Evolutionary conservation across 352 stramenopile species (phyloP).

Genomic region (Phytophthora sp.): DNA sequence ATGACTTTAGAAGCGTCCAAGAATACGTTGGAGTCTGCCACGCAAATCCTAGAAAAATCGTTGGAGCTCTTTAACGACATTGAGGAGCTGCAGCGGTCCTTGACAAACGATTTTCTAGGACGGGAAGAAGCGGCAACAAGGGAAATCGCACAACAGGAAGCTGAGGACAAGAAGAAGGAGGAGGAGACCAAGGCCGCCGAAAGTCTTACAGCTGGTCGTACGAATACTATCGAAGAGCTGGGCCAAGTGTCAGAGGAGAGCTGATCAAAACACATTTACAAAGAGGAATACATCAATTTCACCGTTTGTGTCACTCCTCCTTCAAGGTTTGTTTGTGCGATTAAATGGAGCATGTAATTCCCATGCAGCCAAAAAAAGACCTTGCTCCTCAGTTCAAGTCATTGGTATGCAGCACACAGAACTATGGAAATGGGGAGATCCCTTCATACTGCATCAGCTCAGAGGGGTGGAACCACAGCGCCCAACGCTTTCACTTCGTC

Average conservation of each 20-base stretch:
- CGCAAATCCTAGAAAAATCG: constrained; percentile 61
- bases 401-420: constrained; percentile 12
- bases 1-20: constrained; percentile 62
- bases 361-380: constrained; percentile 27
- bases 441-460: constrained; percentile 1
- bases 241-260: constrained; percentile 18
- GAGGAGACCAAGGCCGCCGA: constrained; percentile 13
- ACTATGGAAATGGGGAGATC: constrained; percentile 3
- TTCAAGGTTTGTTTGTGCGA: too few species aligned
- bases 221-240: constrained; percentile 16
- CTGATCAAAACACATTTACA: constrained; percentile 11
- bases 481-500: constrained; percentile 10
- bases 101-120: constrained; percentile 27
- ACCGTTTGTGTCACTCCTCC: background rate
- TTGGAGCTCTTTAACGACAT: constrained; percentile 60
- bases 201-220: background rate
- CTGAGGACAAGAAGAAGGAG: constrained; percentile 15
- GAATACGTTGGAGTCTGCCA: constrained; percentile 59
- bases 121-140: constrained; percentile 33
- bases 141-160: constrained; percentile 29
- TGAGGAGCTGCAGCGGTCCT: constrained; percentile 43
- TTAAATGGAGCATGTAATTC: too few species aligned
- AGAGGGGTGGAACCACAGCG: constrained; percentile 6
- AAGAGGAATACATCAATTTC: constrained; percentile 19
- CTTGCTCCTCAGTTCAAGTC: background rate